These are phyloP conservation scores for Daldinia concentrica DNA, from an alignment of 495 filamentous ascomycete species.

Conservation along the genomic window DNA sequence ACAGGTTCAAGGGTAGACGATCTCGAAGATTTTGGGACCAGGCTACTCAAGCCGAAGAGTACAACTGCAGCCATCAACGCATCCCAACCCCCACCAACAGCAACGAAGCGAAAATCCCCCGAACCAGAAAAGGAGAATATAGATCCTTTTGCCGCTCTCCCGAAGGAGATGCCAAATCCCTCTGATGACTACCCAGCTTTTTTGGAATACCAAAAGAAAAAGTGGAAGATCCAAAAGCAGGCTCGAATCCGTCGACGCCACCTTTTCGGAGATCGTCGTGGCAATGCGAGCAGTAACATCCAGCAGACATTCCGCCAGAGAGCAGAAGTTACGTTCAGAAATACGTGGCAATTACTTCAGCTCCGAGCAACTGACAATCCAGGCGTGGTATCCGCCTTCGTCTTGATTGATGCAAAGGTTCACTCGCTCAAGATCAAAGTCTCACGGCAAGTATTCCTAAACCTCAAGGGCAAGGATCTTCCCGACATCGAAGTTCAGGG, in stretches of 20 bases:
- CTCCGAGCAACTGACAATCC: constrained; percentile 80
- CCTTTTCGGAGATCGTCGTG: constrained; percentile 85
- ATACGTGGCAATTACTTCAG: constrained; percentile 94
- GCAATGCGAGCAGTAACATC: constrained; percentile 75
- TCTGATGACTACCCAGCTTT: constrained; percentile 89
- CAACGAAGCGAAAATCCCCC: constrained; percentile 86
- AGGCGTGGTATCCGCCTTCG: constrained; percentile 86
- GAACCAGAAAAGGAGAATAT: constrained; percentile 65
- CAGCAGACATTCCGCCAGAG: constrained; percentile 90
- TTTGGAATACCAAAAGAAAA: constrained; percentile 95
- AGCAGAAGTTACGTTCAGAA: constrained; percentile 85
- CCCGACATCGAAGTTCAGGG: constrained; percentile 90
- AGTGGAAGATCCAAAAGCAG: constrained; percentile 98
- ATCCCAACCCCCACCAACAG: constrained; percentile 51
- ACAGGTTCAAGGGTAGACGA: constrained; percentile 65
- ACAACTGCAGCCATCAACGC: constrained; percentile 65
- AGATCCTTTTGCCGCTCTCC: constrained; percentile 86
- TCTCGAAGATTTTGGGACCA: constrained; percentile 85
- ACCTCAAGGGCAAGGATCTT: constrained; percentile 84
- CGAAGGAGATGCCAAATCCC: constrained; percentile 84
- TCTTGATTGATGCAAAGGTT: constrained; percentile 91
- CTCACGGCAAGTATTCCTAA: constrained; percentile 87
- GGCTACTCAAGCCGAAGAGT: constrained; percentile 74
- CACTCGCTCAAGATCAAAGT: constrained; percentile 90
- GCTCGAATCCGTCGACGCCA: constrained; percentile 87